Conservation (phyloP, 139 green algal species). For the Chlorella sp. region DNA sequence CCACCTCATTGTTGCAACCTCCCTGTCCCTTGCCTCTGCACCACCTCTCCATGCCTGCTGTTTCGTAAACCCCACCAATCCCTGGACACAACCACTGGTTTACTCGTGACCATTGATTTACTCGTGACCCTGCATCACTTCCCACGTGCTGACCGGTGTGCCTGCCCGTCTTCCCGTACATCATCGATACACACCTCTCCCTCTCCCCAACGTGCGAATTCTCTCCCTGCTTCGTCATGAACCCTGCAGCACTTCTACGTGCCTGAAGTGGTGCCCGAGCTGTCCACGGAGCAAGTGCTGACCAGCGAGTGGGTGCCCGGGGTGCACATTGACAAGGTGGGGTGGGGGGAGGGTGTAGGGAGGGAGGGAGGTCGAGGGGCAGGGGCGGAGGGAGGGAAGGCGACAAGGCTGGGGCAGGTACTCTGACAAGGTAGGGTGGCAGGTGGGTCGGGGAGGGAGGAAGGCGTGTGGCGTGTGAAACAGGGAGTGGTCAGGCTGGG, state of each 20-base stretch:
- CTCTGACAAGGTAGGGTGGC: conserved; percentile 77
- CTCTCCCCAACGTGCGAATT: too few species aligned
- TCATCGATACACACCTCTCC: neutral
- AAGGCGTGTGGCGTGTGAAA: neutral
- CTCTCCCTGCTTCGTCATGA: too few species aligned
- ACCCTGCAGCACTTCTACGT: conserved; percentile 72
- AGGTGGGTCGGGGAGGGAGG: neutral
- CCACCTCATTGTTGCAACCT: too few species aligned
- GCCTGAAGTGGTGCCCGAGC: conserved; percentile 75
- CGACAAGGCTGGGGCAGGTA: too few species aligned
- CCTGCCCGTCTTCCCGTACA: neutral
- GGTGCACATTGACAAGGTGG: conserved; percentile 84
- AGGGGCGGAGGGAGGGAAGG: neutral
- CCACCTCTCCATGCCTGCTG: too few species aligned
- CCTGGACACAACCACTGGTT: too few species aligned
- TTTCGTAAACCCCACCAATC: too few species aligned
- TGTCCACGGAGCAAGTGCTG: conserved; percentile 80
- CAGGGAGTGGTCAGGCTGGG: neutral
- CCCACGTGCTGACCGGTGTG: neutral
- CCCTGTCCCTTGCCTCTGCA: too few species aligned
- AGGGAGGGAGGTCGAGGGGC: neutral
- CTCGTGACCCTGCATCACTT: too few species aligned
- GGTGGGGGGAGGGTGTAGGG: neutral
- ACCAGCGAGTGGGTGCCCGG: conserved; percentile 85
- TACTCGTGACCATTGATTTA: too few species aligned